Conservation (phyloP, 2,329 filamentous ascomycete species). For the Gaeumannomyces sp. region DNA sequence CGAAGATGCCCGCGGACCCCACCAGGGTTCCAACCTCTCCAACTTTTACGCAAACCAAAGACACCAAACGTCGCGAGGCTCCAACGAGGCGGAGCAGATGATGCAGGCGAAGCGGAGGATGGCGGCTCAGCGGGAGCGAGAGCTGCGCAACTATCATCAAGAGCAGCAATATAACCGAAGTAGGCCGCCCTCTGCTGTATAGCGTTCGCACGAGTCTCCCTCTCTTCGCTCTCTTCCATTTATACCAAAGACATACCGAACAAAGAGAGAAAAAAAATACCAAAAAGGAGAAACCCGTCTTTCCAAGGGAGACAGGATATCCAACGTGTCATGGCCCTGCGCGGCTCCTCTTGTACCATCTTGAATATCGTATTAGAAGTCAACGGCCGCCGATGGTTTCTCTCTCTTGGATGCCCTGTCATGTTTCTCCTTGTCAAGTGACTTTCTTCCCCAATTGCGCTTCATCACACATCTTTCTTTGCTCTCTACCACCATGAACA, state of each 20-base stretch:
- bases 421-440: conserved; percentile 6
- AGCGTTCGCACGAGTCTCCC: conserved; percentile 37
- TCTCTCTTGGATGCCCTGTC: too few species aligned
- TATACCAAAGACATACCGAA: background rate
- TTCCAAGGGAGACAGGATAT: conserved; percentile 5
- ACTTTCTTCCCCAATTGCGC: background rate
- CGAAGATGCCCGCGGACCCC: conserved; percentile 61
- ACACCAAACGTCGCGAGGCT: conserved; percentile 78
- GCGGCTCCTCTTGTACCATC: background rate
- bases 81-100: conserved; percentile 92
- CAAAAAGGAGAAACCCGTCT: conserved; percentile 11
- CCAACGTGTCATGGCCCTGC: conserved; percentile 1
- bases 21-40: conserved; percentile 75
- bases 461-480: background rate
- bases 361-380: conserved; percentile 1
- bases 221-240: conserved; percentile 8
- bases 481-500: background rate
- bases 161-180: conserved; percentile 99
- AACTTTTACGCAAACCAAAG: conserved; percentile 93
- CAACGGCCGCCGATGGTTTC: background rate
- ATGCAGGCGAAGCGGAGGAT: conserved; percentile 99
- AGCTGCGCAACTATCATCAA: conserved; percentile 99
- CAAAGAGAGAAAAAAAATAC: conserved; percentile 8
- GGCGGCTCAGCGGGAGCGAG: conserved; percentile 97
- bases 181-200: conserved; percentile 77